A percentile compares a stretch with the other conserved stretches of the same genome.
Evolutionary conservation across 2,329 filamentous ascomycete genomes (phyloP).

Genomic region (Colletotrichum orchidophilum): DNA sequence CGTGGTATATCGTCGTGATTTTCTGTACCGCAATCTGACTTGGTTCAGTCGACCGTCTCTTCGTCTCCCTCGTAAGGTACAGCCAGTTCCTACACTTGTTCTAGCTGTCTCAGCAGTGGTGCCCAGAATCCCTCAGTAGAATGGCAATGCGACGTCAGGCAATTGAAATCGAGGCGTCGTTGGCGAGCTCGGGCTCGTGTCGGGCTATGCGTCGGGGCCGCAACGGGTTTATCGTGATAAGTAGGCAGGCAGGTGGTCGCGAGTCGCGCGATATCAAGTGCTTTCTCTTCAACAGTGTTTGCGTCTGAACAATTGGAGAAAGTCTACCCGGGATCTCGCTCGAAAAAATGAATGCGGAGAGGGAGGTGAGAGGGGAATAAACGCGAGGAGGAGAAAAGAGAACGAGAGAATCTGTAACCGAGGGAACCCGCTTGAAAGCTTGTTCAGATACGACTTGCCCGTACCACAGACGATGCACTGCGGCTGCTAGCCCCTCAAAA

Average conservation of each 20-base stretch:
- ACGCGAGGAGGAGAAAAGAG: not conserved
- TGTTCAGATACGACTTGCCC: constrained; percentile 21
- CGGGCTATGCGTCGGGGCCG: not conserved
- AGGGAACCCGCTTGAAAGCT: constrained; percentile 32
- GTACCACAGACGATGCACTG: constrained; percentile 5
- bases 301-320: not conserved
- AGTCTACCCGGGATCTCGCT: not conserved
- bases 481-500: constrained; percentile 14
- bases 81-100: not conserved
- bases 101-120: not conserved
- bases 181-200: constrained; percentile 24
- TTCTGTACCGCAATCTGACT: not conserved
- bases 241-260: not conserved
- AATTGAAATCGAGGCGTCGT: not conserved
- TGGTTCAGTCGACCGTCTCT: not conserved
- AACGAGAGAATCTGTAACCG: constrained; percentile 1
- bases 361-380: not conserved
- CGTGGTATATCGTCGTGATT: not conserved
- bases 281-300: not conserved
- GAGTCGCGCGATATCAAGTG: constrained; percentile 1
- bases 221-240: not conserved
- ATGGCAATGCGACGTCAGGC: not conserved
- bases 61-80: not conserved
- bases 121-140: not conserved
- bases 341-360: not conserved